Percentiles rank a stretch among this genome's conserved stretches.
phyloP scores from a whole-genome alignment of 1,284 basidiomycete species.

The Cryptococcus sp. region DNA sequence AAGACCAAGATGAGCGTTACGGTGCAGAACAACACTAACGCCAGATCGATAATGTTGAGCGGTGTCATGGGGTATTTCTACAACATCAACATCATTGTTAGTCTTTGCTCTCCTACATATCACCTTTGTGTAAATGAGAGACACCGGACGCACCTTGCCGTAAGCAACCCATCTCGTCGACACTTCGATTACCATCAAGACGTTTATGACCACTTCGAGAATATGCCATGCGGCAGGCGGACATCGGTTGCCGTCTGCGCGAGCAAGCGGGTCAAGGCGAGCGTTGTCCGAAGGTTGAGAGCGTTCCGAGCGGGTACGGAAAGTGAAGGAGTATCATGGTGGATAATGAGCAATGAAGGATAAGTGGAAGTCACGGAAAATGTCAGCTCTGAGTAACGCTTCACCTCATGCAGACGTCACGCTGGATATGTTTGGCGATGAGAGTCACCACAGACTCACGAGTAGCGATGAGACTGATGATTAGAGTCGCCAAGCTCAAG shows the following conservation, averaged over 20 bases:
- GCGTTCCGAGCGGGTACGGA: too few species aligned
- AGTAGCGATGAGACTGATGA: constrained; percentile 68
- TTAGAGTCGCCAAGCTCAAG: constrained; percentile 83
- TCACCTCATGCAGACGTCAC: not conserved
- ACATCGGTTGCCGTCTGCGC: constrained; percentile 41
- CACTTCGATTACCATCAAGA: constrained; percentile 89
- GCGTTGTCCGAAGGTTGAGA: too few species aligned
- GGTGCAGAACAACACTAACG: constrained; percentile 80
- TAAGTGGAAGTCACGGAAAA: too few species aligned
- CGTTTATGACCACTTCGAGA: constrained; percentile 86
- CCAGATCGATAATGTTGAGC: constrained; percentile 83
- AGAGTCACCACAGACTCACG: constrained; percentile 26
- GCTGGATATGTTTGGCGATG: not conserved
- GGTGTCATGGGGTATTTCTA: constrained; percentile 96
- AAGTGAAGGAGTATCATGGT: too few species aligned
- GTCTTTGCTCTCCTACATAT: not conserved
- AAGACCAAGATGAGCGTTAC: constrained; percentile 82
- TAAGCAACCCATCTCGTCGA: constrained; percentile 83
- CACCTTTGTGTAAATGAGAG: too few species aligned
- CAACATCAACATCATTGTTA: constrained; percentile 1
- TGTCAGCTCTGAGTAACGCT: constrained; percentile 2
- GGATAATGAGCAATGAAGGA: too few species aligned
- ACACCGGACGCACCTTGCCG: constrained; percentile 67
- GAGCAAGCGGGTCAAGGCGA: not conserved
- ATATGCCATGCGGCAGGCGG: constrained; percentile 72